phyloP scores from a whole-genome alignment of 768 basidiomycete species.

The Pisolithus tinctorius region DNA sequence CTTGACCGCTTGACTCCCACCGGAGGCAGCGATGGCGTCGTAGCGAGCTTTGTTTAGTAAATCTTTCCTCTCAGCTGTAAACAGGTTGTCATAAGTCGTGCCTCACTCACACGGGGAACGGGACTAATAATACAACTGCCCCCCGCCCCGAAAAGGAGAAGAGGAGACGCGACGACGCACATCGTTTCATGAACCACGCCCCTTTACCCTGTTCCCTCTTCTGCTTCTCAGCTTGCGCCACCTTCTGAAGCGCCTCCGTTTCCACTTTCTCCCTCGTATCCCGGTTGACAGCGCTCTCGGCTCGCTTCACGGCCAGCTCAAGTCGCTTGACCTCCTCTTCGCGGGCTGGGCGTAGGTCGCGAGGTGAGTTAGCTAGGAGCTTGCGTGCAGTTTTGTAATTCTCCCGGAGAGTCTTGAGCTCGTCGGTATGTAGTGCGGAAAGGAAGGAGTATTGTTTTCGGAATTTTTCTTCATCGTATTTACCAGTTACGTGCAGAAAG shows the following conservation, averaged over 20 bases:
- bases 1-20: constrained; percentile 76
- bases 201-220: constrained; percentile 74
- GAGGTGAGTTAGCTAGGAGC: constrained; percentile 52
- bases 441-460: constrained; percentile 71
- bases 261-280: constrained; percentile 68
- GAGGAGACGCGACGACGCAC: constrained; percentile 37
- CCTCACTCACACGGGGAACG: not conserved
- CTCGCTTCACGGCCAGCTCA: constrained; percentile 67
- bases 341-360: constrained; percentile 50
- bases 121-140: not conserved
- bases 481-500: constrained; percentile 69
- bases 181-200: constrained; percentile 78
- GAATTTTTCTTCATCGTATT: constrained; percentile 60
- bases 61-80: constrained; percentile 70
- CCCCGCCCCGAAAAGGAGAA: constrained; percentile 3
- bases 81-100: not conserved
- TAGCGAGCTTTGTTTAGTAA: constrained; percentile 69
- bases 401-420: constrained; percentile 58
- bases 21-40: constrained; percentile 67
- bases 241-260: constrained; percentile 49
- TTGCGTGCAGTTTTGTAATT: constrained; percentile 66
- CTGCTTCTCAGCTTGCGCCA: constrained; percentile 41
- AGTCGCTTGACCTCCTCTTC: constrained; percentile 64
- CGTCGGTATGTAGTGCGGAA: constrained; percentile 51
- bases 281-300: constrained; percentile 71